phyloP scores from a whole-genome alignment of 2,329 filamentous ascomycete species.

The Penicillium sp. region DNA sequence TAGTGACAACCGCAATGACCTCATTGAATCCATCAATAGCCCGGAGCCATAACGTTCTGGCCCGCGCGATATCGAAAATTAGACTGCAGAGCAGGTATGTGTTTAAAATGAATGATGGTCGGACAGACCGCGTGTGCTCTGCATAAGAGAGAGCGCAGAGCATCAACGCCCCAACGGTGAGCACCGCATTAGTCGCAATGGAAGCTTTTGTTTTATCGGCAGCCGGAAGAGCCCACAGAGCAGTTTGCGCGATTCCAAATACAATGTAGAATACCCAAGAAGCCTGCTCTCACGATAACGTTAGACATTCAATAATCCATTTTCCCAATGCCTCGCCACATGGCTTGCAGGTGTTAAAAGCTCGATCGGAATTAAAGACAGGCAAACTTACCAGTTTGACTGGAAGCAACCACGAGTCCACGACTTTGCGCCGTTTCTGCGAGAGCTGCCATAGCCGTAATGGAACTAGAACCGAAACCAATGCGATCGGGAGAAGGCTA shows the following conservation, averaged over 20 bases:
- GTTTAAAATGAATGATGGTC: slow-evolving; percentile 52
- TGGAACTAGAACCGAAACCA: slow-evolving; percentile 39
- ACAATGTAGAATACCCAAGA: slow-evolving; percentile 36
- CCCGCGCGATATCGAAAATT: slow-evolving; percentile 50
- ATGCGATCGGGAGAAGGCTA: slow-evolving; percentile 37
- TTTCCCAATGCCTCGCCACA: neutral
- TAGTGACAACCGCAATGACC: slow-evolving; percentile 47
- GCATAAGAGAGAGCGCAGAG: slow-evolving; percentile 48
- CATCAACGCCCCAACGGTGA: slow-evolving; percentile 31
- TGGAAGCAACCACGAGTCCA: slow-evolving; percentile 32
- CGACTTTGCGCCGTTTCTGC: slow-evolving; percentile 39
- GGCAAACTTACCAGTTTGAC: slow-evolving; percentile 39
- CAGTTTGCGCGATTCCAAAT: slow-evolving; percentile 41
- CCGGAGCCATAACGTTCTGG: slow-evolving; percentile 49
- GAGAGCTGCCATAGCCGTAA: slow-evolving; percentile 41
- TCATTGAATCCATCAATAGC: slow-evolving; percentile 30
- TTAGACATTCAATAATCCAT: slow-evolving; percentile 9
- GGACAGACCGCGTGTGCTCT: slow-evolving; percentile 50
- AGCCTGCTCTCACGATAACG: slow-evolving; percentile 21
- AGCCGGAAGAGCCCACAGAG: slow-evolving; percentile 39
- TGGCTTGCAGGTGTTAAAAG: neutral
- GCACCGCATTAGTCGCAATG: slow-evolving; percentile 36
- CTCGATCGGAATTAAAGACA: neutral
- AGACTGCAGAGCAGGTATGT: slow-evolving; percentile 50
- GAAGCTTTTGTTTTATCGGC: slow-evolving; percentile 38